Base-by-base conservation (phyloP, 1,284 basidiomycete species). In the Schizophyllum commune region DNA sequence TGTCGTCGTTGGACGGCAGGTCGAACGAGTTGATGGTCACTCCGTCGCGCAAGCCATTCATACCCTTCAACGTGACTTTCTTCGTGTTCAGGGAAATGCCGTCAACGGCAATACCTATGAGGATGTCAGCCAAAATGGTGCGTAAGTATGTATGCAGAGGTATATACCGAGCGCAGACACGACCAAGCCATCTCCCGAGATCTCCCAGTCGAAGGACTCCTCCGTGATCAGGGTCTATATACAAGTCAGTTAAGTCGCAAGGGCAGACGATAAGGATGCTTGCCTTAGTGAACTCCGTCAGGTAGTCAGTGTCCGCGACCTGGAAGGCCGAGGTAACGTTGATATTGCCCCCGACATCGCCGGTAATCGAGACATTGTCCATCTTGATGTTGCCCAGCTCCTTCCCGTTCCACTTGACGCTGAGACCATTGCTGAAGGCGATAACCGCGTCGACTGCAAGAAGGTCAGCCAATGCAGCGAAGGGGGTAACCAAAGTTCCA, bases 141-240 rank as follows among this genome's bases (percentile, higher is more conserved):
- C 32, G 27, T 58, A 67, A 74, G 59, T 65, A 81, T 84, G 84
- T 54, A 88, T 74, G 9, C 84, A 83, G 52, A 22, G 32, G 3
- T 34, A 51, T 8, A 52, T 55, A 17, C 15, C 22, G 6, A 15
- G 62, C 75, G 65, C 65, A 78, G 39, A 47, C 13, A 86, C 85
- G 52, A 79, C 82, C 51, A 92, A 71, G 67, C 88, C 86, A 51
- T 85, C 77, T n/a, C 83, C 86, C 17, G 82, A 78, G 65, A 92
- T 91, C 33, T 81, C 78, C 89, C 90, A 92, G 19, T 85, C 80
- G 68, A 92, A 92, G 13, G 80, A 82, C 66, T 86, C 84, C 64
- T 85, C 74, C 0, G 83, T 89, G 5, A 92, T 77, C 60, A 91
- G 72, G 19, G 75, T 73, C 80, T 82, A 64, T 19, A 19, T 57